Conservation (phyloP, 495 filamentous ascomycete genomes). For the Entonaema liquescens region DNA sequence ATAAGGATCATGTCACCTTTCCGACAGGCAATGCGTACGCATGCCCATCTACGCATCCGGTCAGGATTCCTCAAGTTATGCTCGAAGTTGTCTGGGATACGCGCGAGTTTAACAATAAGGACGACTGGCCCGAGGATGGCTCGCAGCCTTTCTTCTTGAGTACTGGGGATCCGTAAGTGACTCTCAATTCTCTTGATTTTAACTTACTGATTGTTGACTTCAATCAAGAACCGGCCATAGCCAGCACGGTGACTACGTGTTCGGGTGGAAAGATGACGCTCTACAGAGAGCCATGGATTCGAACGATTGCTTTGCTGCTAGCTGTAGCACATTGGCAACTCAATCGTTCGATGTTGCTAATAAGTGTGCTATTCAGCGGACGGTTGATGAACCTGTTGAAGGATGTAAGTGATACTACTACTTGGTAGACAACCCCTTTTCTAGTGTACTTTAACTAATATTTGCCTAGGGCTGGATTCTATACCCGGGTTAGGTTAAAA, state of each 20-base stretch:
- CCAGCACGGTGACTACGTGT: constrained; percentile 57
- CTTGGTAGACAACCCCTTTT: not conserved
- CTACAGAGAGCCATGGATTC: constrained; percentile 56
- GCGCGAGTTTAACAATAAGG: constrained; percentile 49
- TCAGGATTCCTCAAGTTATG: constrained; percentile 53
- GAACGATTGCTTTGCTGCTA: constrained; percentile 47
- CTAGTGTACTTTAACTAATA: not conserved
- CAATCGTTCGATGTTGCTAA: constrained; percentile 46
- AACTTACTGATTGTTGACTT: not conserved
- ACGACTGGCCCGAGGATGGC: constrained; percentile 53
- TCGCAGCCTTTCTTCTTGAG: constrained; percentile 52
- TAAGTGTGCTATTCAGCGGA: constrained; percentile 47
- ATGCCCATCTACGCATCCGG: constrained; percentile 52
- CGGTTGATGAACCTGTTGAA: constrained; percentile 49
- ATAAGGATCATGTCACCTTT: constrained; percentile 50
- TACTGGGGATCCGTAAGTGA: constrained; percentile 50
- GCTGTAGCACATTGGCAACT: constrained; percentile 44
- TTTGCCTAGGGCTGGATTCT: constrained; percentile 15
- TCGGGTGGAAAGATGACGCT: constrained; percentile 53
- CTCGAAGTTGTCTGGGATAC: constrained; percentile 51
- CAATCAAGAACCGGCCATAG: constrained; percentile 49
- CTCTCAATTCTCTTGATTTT: too few species aligned
- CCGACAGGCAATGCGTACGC: constrained; percentile 35
- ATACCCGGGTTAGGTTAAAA: constrained; percentile 9
- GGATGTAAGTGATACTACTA: constrained; percentile 47